Evolutionary conservation across 331 rosid species (phyloP), one percentile per base, ranked within the genome.

Genomic region (Dryas integrifolia): DNA sequence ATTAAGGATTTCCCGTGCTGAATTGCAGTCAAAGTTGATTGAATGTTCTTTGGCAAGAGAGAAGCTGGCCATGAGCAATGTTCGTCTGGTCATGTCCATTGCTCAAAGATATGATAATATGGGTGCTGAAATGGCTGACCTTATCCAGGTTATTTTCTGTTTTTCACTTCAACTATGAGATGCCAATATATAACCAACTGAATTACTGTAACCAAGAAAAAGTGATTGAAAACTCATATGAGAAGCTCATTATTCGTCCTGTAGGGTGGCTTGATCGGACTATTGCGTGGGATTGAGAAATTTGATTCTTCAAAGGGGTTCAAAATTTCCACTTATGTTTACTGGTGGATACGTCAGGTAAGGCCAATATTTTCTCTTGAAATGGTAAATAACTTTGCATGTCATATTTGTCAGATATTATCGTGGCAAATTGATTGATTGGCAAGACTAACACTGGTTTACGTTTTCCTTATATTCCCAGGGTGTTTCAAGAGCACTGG

Each of bases 261-360:
- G 50, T 81, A 95, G 98, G 98, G 98, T 16, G 97, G 98, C 74
- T 87, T 95, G 76, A 90, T 91, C 78, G 98, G 98, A 83, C 87
- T 95, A 59, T 85, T 95, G 79, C 90, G 92, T 10, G 97, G 98
- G 64, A 95, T 91, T 76, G 98, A 95, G 72, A 95, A 95, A 82
- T 95, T 85, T 81, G 98, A 95, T 85, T 87, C 97, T 66, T 88
- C 97, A 30, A 95, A 88, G 80, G 98, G 98, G 56, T 95, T 81
- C 85, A 92, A 85, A 86, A 89, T 91, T 82, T 95, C 98, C 69
- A 95, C 98, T 6, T 95, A 95, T 79, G 98, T 95, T 67, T 95
- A 91, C 80, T 95, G 98, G 98, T 95, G 98, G 98, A 95, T 95
- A 84, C 98, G 97, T 51, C 98, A 95, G 96, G 98, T 89, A 72